These are phyloP conservation scores for Chloranthus sessilifolius DNA, from an alignment of 164 flowering plant species.

Conservation along the genomic window DNA sequence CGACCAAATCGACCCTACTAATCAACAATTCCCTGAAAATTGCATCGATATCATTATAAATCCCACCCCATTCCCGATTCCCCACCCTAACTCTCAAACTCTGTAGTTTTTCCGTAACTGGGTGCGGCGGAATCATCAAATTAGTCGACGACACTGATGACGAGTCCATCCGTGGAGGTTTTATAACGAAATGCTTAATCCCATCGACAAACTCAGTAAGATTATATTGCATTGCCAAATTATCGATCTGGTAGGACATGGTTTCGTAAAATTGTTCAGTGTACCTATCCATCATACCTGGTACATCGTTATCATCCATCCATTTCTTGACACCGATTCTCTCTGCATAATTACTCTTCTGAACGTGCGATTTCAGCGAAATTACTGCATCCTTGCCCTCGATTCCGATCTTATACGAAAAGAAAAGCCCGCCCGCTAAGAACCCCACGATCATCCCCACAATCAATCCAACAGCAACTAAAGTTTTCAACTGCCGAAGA, in stretches of 20 bases:
- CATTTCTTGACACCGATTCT: conserved; percentile 76
- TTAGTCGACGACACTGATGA: conserved; percentile 35
- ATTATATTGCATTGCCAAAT: conserved; percentile 76
- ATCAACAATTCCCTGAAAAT: conserved; percentile 58
- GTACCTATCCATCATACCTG: conserved; percentile 75
- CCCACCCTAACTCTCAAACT: conserved; percentile 44
- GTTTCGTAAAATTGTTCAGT: conserved; percentile 60
- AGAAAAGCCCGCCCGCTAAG: conserved; percentile 58
- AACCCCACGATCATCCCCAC: conserved; percentile 66
- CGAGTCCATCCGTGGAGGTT: conserved; percentile 26
- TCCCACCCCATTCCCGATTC: conserved; percentile 65
- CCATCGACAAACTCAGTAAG: conserved; percentile 80
- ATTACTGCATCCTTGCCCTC: conserved; percentile 90
- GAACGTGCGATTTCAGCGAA: conserved; percentile 69
- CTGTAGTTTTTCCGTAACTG: conserved; percentile 51
- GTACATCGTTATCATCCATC: conserved; percentile 94
- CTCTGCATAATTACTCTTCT: conserved; percentile 82
- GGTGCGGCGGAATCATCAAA: conserved; percentile 33
- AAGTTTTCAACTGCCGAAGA: conserved; percentile 62
- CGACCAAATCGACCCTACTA: conserved; percentile 69
- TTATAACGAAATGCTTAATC: conserved; percentile 65
- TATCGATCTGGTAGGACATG: conserved; percentile 72
- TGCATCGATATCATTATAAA: conserved; percentile 58
- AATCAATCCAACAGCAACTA: conserved; percentile 84
- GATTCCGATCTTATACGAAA: conserved; percentile 87